Evolutionary conservation across 352 stramenopile species (phyloP).

Genomic region (Globisporangium emineosum): DNA sequence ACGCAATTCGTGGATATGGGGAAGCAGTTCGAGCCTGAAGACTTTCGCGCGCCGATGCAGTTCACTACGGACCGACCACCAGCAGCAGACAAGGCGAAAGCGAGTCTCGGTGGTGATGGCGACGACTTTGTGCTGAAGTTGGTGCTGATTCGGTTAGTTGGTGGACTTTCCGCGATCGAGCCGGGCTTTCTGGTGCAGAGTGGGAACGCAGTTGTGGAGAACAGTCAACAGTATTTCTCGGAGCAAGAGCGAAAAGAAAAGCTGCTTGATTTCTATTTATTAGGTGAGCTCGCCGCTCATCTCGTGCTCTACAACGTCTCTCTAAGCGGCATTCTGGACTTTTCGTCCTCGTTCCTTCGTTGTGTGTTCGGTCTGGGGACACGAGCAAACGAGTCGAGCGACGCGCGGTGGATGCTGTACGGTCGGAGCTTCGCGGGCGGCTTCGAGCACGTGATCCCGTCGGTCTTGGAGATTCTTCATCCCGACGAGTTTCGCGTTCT

Average conservation of each 20-base stretch:
- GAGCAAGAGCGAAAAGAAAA: slow-evolving; percentile 16
- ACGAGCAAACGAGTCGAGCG: not conserved
- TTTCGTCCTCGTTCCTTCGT: slow-evolving; percentile 47
- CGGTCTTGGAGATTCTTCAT: slow-evolving; percentile 44
- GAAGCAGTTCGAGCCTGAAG: slow-evolving; percentile 30
- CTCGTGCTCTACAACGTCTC: slow-evolving; percentile 48
- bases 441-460: slow-evolving; percentile 55
- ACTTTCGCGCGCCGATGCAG: slow-evolving; percentile 43
- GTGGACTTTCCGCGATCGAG: slow-evolving; percentile 27
- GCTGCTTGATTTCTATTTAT: slow-evolving; percentile 51
- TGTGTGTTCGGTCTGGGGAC: slow-evolving; percentile 23
- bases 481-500: slow-evolving; percentile 53
- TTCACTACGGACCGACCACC: slow-evolving; percentile 29
- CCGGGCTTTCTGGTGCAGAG: slow-evolving; percentile 33
- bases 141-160: slow-evolving; percentile 34
- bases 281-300: slow-evolving; percentile 62
- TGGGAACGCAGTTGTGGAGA: not conserved
- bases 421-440: slow-evolving; percentile 42
- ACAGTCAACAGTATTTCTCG: not conserved
- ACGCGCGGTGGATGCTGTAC: slow-evolving; percentile 13
- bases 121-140: slow-evolving; percentile 32
- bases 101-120: not conserved
- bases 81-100: slow-evolving; percentile 12
- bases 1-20: slow-evolving; percentile 47
- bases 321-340: slow-evolving; percentile 52